A percentile compares a stretch with the other conserved stretches of the same genome.
Evolutionary conservation across 106 monocot genomes (phyloP).

Genomic region (Posidonia australis): DNA sequence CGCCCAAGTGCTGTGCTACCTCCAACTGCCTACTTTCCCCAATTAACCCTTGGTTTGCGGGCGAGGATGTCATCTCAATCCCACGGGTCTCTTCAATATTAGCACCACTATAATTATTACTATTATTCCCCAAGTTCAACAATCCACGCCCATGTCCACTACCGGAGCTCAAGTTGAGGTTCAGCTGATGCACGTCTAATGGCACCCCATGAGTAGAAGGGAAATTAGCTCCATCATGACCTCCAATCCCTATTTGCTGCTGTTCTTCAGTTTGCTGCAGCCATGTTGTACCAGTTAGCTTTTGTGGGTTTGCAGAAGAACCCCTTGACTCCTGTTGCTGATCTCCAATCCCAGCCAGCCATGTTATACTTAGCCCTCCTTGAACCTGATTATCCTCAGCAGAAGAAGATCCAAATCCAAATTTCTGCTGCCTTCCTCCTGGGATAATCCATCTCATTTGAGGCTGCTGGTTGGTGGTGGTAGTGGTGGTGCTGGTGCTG

Average conservation of each 20-base stretch:
- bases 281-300: background rate
- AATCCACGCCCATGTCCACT: background rate
- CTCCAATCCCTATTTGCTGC: background rate
- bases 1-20: too few relatives aligned
- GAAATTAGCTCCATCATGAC: background rate
- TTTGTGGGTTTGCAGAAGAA: background rate
- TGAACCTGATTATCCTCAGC: background rate
- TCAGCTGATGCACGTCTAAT: background rate
- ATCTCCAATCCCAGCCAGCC: background rate
- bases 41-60: background rate
- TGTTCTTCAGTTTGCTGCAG: background rate
- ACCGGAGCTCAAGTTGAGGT: conserved; percentile 2
- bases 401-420: background rate
- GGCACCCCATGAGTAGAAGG: background rate
- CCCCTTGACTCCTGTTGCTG: too few relatives aligned
- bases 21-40: background rate
- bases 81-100: background rate
- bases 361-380: background rate
- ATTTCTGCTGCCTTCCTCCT: too few relatives aligned
- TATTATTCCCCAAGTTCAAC: background rate
- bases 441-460: too few relatives aligned
- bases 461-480: too few relatives aligned
- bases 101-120: background rate
- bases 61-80: background rate
- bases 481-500: too few relatives aligned